These are phyloP conservation scores for Arctium minus DNA, from an alignment of 129 eudicot genomes.

Conservation along the genomic window DNA sequence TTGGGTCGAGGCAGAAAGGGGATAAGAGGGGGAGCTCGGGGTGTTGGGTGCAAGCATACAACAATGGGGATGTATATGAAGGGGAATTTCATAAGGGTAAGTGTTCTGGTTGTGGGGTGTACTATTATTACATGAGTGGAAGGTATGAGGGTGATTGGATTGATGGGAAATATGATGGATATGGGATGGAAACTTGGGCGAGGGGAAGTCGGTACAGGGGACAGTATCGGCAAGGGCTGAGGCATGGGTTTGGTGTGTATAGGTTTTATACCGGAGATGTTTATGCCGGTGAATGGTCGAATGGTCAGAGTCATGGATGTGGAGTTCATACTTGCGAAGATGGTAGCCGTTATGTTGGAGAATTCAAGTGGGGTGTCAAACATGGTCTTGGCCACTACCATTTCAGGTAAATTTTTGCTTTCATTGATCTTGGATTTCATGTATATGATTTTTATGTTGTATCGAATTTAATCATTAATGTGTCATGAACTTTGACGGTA, in stretches of 20 bases:
- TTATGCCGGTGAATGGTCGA: constrained; percentile 96
- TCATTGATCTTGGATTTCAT: constrained; percentile 7
- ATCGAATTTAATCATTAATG: background rate
- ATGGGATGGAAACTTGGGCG: constrained; percentile 95
- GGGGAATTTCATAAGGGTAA: constrained; percentile 95
- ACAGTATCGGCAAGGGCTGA: constrained; percentile 85
- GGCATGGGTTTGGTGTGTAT: constrained; percentile 94
- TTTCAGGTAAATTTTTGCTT: constrained; percentile 60
- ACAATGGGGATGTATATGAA: constrained; percentile 95
- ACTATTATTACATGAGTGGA: constrained; percentile 92
- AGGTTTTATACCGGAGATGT: constrained; percentile 95
- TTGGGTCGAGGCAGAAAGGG: constrained; percentile 58
- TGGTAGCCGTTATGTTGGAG: constrained; percentile 96
- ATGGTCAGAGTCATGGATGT: constrained; percentile 97
- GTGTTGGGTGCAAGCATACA: constrained; percentile 87
- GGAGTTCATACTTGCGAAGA: constrained; percentile 98
- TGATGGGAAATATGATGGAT: constrained; percentile 95
- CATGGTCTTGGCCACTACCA: constrained; percentile 98
- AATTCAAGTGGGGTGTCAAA: constrained; percentile 96
- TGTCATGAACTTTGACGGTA: background rate
- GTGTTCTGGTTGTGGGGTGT: constrained; percentile 94
- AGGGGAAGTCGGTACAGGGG: constrained; percentile 93
- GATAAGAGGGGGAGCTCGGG: constrained; percentile 67
- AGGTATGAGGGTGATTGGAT: constrained; percentile 99
- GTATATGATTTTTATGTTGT: background rate